Evolutionary conservation across 2,329 filamentous ascomycete species (phyloP).

Genomic region (Akanthomyces dipterigenus): DNA sequence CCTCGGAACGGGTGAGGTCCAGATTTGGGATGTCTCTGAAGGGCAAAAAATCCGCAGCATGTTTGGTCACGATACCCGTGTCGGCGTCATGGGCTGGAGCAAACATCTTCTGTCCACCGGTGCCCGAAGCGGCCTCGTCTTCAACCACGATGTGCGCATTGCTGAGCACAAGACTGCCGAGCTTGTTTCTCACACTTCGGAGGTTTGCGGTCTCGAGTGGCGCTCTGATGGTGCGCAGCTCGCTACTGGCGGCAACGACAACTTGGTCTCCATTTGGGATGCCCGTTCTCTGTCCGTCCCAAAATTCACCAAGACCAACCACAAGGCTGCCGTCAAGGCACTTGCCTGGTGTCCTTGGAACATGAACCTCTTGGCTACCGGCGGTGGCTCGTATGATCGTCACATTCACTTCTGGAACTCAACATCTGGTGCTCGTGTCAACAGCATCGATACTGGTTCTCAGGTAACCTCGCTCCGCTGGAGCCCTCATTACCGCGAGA

Average conservation of each 20-base stretch:
- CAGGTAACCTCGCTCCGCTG: slow-evolving; percentile 95
- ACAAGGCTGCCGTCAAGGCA: slow-evolving; percentile 97
- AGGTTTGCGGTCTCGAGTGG: slow-evolving; percentile 98
- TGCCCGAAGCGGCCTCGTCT: slow-evolving; percentile 88
- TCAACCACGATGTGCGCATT: slow-evolving; percentile 97
- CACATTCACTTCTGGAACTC: slow-evolving; percentile 99
- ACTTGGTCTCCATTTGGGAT: slow-evolving; percentile 98
- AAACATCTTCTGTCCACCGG: slow-evolving; percentile 96
- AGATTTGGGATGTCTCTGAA: slow-evolving; percentile 99
- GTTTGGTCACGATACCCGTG: slow-evolving; percentile 93
- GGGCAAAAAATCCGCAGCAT: slow-evolving; percentile 94
- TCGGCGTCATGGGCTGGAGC: slow-evolving; percentile 98
- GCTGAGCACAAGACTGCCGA: slow-evolving; percentile 97
- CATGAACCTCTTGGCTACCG: slow-evolving; percentile 91
- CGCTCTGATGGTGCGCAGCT: slow-evolving; percentile 93
- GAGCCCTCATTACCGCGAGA: slow-evolving; percentile 96
- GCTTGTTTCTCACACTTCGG: slow-evolving; percentile 92
- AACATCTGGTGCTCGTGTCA: slow-evolving; percentile 91
- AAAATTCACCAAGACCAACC: slow-evolving; percentile 99
- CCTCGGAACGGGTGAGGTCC: slow-evolving; percentile 89
- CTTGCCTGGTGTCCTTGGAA: slow-evolving; percentile 99
- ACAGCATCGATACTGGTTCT: slow-evolving; percentile 97
- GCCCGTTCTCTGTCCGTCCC: slow-evolving; percentile 86
- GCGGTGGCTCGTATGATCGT: slow-evolving; percentile 91
- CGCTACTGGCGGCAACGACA: slow-evolving; percentile 96